Evolutionary conservation across 1,139 yeast species (phyloP).

Genomic region (Sugiyamaella xylanicola): DNA sequence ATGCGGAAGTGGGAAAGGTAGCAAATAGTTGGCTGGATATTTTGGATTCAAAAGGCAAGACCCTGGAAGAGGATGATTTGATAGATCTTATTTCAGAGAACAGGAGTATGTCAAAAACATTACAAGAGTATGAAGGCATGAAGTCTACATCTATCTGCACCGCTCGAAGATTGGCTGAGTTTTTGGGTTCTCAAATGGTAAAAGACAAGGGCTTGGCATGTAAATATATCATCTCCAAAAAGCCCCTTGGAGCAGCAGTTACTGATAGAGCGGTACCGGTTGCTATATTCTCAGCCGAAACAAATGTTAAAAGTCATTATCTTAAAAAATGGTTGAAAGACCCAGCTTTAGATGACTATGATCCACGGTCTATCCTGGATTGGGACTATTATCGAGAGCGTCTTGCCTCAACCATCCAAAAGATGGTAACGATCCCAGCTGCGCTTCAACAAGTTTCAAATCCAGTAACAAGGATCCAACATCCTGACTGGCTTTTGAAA

Average conservation of each 20-base stretch:
- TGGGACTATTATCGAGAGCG: constrained; percentile 94
- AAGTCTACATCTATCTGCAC: constrained; percentile 96
- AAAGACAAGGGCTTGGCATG: constrained; percentile 96
- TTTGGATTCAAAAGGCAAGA: constrained; percentile 79
- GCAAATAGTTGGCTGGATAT: constrained; percentile 98
- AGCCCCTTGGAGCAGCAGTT: constrained; percentile 84
- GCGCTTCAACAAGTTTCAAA: constrained; percentile 87
- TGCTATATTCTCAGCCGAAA: constrained; percentile 87
- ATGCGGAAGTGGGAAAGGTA: constrained; percentile 84
- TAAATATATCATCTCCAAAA: constrained; percentile 85
- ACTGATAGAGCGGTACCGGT: constrained; percentile 97
- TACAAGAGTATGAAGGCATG: constrained; percentile 85
- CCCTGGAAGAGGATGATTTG: constrained; percentile 91
- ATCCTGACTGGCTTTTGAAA: constrained; percentile 89
- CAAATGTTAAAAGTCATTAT: constrained; percentile 58
- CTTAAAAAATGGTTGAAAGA: constrained; percentile 87
- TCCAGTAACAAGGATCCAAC: constrained; percentile 93
- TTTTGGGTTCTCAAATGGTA: constrained; percentile 96
- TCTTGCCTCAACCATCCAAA: constrained; percentile 89
- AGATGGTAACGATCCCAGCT: constrained; percentile 96
- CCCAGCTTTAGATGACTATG: constrained; percentile 74
- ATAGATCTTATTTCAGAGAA: constrained; percentile 95
- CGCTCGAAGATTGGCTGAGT: constrained; percentile 89
- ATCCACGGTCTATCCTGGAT: constrained; percentile 86
- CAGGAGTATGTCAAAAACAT: constrained; percentile 89